Evolutionary conservation across 768 basidiomycete genomes (phyloP), one percentile per base, ranked within the genome.

Genomic region (Sporobolomyces phaffii): DNA sequence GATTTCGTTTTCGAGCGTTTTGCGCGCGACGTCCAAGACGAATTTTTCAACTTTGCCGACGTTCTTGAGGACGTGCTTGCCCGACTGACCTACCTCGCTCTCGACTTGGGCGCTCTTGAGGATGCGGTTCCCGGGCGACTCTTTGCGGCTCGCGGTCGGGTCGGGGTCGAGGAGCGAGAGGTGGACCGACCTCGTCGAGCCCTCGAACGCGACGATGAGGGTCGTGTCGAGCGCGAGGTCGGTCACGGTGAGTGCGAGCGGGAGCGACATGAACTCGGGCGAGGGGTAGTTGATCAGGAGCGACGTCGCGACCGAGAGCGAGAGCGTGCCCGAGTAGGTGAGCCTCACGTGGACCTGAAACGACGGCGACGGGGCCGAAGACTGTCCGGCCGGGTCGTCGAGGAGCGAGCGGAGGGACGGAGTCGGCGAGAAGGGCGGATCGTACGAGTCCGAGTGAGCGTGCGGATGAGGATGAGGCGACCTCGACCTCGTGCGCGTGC

Each of bases 251-350:
- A 98, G 85, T 74, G 89, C 88, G 77, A 99, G 89, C 10, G 96
- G 96, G 29, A 99, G 83, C 18, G 90, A 87, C 93, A 99, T 97
- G 82, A 99, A 98, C 77, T 88, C 84, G 0, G 88, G 87, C 0
- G 91, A 91, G 8, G 96, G 96, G 77, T 98, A 97, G 79, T 99
- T 96, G 78, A 99, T 92, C 68, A 92, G 84, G 31, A 98, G 83
- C 13, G 91, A 93, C 0, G 96, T 98, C 34, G 89, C 86, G 61
- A 99, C 82, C 11, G 89, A 89, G 72, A 99, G 81, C 20, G 89
- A 87, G 13, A 98, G 81, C 77, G 96, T 86, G 47, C 75, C 74
- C 18, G 70, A 45, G 86, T 94, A 94, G 36, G 84, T 82, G 48
- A 97, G 80, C 73, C 86, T 85, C 0, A 99, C 80, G 76, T 97